Conservation (phyloP, 2,329 filamentous ascomycete genomes). For the Trichoderma cornu-damae region DNA sequence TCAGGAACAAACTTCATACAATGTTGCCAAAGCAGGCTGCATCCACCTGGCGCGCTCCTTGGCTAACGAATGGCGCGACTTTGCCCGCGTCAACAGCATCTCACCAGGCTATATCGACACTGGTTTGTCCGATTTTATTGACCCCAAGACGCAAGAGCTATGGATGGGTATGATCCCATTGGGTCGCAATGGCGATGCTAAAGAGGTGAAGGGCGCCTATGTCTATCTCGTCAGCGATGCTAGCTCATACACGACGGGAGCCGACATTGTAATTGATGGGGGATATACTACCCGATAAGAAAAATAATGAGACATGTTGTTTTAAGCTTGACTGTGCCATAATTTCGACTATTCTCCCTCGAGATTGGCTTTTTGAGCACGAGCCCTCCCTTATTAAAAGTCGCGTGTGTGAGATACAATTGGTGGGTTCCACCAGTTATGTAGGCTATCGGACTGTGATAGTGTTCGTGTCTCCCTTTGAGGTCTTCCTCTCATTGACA, state of each 20-base stretch:
- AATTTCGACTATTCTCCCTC: not conserved
- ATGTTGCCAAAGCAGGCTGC: slow-evolving; percentile 57
- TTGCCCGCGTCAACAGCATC: slow-evolving; percentile 60
- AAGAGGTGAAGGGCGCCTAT: slow-evolving; percentile 73
- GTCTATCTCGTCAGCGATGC: slow-evolving; percentile 73
- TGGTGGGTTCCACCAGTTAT: not conserved
- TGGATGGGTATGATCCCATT: slow-evolving; percentile 73
- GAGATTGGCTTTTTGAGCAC: not conserved
- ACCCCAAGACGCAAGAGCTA: slow-evolving; percentile 61
- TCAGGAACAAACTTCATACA: slow-evolving; percentile 63
- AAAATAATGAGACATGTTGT: not conserved
- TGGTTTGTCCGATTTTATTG: slow-evolving; percentile 62
- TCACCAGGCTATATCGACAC: slow-evolving; percentile 66
- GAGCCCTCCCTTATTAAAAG: not conserved
- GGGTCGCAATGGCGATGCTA: slow-evolving; percentile 60
- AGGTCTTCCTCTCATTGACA: not conserved
- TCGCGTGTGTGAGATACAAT: not conserved
- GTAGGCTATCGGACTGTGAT: not conserved
- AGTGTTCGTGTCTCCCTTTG: not conserved
- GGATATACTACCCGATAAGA: slow-evolving; percentile 51
- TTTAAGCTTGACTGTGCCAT: not conserved
- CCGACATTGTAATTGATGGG: slow-evolving; percentile 67
- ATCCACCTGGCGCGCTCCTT: slow-evolving; percentile 42
- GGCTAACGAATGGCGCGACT: slow-evolving; percentile 64
- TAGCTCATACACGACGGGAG: slow-evolving; percentile 67